Evolutionary conservation across 768 basidiomycete genomes (phyloP).

Genomic region (Cytidiella melzeri): DNA sequence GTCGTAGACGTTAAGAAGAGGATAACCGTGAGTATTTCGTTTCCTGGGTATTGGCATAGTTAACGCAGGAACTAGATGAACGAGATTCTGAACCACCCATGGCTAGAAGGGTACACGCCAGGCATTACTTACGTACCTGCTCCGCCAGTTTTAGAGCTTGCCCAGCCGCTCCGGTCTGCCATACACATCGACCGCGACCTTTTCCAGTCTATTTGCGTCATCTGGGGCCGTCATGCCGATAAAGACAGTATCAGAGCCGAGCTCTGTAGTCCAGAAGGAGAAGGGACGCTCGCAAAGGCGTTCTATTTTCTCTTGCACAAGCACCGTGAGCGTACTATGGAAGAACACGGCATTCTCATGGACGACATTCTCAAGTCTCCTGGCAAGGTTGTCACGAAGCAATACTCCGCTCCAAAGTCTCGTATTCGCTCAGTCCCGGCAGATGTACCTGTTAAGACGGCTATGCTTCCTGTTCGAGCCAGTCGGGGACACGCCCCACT

Average conservation of each 20-base stretch:
- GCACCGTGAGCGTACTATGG: constrained; percentile 62
- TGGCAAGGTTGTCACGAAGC: constrained; percentile 31
- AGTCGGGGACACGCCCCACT: constrained; percentile 23
- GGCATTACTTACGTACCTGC: constrained; percentile 40
- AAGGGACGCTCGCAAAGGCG: constrained; percentile 75
- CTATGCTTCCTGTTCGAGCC: constrained; percentile 18
- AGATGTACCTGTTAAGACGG: constrained; percentile 13
- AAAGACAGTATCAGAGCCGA: constrained; percentile 52
- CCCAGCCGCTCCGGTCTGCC: constrained; percentile 60
- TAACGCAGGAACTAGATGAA: constrained; percentile 52
- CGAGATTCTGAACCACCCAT: constrained; percentile 82
- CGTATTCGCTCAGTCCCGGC: constrained; percentile 22
- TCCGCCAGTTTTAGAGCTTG: constrained; percentile 42
- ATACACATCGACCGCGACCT: constrained; percentile 72
- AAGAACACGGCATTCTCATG: constrained; percentile 46
- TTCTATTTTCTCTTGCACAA: constrained; percentile 81
- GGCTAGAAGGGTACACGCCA: constrained; percentile 53
- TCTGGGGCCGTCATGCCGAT: constrained; percentile 77
- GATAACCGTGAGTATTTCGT: constrained; percentile 57
- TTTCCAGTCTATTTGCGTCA: constrained; percentile 69
- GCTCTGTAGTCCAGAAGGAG: constrained; percentile 61
- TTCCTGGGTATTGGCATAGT: background rate
- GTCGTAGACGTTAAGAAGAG: constrained; percentile 75
- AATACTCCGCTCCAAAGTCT: constrained; percentile 33
- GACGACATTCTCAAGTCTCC: constrained; percentile 24